Conservation (phyloP, 2,329 filamentous ascomycete genomes). For the Botrytis cinerea region DNA sequence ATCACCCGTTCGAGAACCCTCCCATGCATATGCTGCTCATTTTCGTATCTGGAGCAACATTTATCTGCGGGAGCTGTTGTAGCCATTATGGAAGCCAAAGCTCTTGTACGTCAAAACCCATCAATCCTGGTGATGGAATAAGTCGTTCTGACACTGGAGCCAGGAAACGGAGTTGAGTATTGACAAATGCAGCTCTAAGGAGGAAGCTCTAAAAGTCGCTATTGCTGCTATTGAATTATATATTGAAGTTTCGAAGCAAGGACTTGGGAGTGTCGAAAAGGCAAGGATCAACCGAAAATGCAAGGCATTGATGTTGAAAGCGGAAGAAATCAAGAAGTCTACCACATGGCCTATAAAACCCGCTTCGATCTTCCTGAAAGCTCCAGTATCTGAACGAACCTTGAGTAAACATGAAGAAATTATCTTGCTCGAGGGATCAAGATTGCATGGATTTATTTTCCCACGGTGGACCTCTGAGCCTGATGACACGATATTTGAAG, state of each 20-base stretch:
- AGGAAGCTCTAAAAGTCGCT: conserved; percentile 71
- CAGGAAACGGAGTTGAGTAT: conserved; percentile 58
- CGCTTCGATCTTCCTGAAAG: conserved; percentile 37
- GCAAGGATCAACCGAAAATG: conserved; percentile 67
- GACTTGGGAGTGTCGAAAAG: conserved; percentile 63
- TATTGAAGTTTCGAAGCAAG: conserved; percentile 70
- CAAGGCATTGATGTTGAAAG: conserved; percentile 67
- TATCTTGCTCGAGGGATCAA: conserved; percentile 74
- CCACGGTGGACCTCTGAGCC: conserved; percentile 78
- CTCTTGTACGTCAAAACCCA: conserved; percentile 43
- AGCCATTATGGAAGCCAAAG: conserved; percentile 49
- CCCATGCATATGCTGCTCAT: not conserved
- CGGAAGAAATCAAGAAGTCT: conserved; percentile 71
- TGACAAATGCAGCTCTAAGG: conserved; percentile 52
- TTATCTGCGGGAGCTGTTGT: not conserved
- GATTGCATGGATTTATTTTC: conserved; percentile 79
- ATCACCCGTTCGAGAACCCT: not conserved
- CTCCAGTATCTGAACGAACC: conserved; percentile 54
- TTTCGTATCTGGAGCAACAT: not conserved
- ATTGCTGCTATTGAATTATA: conserved; percentile 79
- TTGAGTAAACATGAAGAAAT: conserved; percentile 72
- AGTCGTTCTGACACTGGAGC: conserved; percentile 27
- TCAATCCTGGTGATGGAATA: conserved; percentile 16
- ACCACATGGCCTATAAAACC: conserved; percentile 32
- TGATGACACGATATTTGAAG: conserved; percentile 60